A percentile compares a stretch with the other conserved stretches of the same genome.
Evolutionary conservation across 495 filamentous ascomycete species (phyloP).

Genomic region (Penicillium ochrochloron): DNA sequence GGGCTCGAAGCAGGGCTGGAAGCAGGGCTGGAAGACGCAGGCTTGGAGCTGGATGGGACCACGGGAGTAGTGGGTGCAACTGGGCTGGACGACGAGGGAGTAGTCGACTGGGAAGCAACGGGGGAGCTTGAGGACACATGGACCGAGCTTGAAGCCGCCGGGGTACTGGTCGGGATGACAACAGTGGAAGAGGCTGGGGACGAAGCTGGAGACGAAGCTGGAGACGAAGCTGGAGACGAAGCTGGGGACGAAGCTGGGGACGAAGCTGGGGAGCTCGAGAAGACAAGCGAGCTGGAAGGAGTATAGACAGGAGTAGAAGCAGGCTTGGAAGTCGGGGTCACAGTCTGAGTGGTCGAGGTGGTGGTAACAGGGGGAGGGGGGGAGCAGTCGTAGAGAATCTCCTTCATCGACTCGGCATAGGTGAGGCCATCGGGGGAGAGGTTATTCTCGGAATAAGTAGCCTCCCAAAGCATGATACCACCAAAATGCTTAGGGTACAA

Average conservation of each 20-base stretch:
- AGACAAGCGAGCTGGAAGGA: slow-evolving; percentile 19
- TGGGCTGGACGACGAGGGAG: not conserved
- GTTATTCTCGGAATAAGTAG: slow-evolving; percentile 58
- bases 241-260: slow-evolving; percentile 11
- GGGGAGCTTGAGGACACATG: slow-evolving; percentile 1
- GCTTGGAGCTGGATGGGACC: not conserved
- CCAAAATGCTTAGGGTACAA: slow-evolving; percentile 61
- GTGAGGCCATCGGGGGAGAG: slow-evolving; percentile 40
- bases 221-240: slow-evolving; percentile 20
- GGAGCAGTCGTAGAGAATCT: slow-evolving; percentile 42
- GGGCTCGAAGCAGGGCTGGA: not conserved
- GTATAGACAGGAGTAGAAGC: slow-evolving; percentile 6
- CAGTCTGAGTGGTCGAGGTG: slow-evolving; percentile 19
- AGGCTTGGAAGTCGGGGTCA: slow-evolving; percentile 28
- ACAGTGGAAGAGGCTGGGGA: slow-evolving; percentile 23
- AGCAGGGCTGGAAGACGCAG: not conserved
- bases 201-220: slow-evolving; percentile 10
- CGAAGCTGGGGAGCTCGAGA: slow-evolving; percentile 25
- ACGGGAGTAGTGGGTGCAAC: not conserved
- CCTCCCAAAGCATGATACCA: slow-evolving; percentile 77
- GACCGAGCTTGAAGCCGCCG: slow-evolving; percentile 17
- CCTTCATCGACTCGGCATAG: slow-evolving; percentile 50
- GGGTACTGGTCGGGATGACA: slow-evolving; percentile 18
- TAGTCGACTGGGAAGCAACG: not conserved
- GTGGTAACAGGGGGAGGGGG: slow-evolving; percentile 29